A percentile compares a stretch with the other conserved stretches of the same genome.
These are phyloP conservation scores for Begonia fuchsioides DNA, from an alignment of 306 rosid species.

Conservation along the genomic window DNA sequence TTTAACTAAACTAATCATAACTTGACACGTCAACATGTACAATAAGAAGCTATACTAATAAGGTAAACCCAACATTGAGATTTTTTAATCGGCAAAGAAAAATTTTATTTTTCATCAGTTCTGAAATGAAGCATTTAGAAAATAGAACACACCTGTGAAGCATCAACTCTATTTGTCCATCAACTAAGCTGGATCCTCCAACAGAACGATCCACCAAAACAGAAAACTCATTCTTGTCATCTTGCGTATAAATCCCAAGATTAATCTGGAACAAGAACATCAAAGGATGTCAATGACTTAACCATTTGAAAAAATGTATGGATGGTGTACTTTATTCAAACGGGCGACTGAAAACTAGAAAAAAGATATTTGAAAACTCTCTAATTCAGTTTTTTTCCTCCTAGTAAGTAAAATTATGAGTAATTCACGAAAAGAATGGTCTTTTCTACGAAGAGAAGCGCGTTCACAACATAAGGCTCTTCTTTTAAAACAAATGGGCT, in stretches of 20 bases:
- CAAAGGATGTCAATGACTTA: background rate
- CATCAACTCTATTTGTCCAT: conserved; percentile 45
- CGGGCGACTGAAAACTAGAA: background rate
- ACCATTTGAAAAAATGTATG: background rate
- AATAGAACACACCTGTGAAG: conserved; percentile 28
- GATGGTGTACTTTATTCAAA: background rate
- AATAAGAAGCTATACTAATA: too few relatives aligned
- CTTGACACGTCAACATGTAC: too few relatives aligned
- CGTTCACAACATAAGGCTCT: too few relatives aligned
- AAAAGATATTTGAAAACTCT: too few relatives aligned
- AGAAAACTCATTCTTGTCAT: conserved; percentile 26
- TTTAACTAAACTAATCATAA: too few relatives aligned
- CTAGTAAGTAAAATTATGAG: too few relatives aligned
- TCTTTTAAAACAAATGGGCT: too few relatives aligned
- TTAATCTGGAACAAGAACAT: conserved; percentile 22
- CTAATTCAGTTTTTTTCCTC: too few relatives aligned
- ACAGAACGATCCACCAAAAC: conserved; percentile 38
- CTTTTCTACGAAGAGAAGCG: too few relatives aligned
- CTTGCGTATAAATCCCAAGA: conserved; percentile 40
- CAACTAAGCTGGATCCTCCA: conserved; percentile 31
- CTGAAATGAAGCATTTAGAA: conserved; percentile 3
- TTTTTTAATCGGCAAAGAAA: too few relatives aligned
- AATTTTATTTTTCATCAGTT: background rate
- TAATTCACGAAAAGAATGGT: too few relatives aligned
- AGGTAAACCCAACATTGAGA: too few relatives aligned